These are phyloP conservation scores for Arthrobotrys iridis DNA, from an alignment of 2,329 filamentous ascomycete species.

Conservation along the genomic window DNA sequence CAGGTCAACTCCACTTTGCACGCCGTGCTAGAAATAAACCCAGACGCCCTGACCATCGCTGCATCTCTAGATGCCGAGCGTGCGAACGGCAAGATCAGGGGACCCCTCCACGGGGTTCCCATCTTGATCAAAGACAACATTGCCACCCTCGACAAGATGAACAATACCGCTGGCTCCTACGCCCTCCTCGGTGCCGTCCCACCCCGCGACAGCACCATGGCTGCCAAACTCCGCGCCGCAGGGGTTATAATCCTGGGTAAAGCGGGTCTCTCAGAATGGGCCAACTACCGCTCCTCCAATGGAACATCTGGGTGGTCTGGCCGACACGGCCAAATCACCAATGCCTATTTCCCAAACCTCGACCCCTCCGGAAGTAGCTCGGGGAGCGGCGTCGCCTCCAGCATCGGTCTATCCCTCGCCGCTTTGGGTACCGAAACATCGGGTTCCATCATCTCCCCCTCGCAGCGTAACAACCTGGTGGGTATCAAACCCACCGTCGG, in stretches of 20 bases:
- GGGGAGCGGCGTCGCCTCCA: constrained; percentile 70
- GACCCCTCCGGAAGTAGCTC: constrained; percentile 72
- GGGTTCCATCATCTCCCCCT: constrained; percentile 72
- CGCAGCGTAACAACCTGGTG: constrained; percentile 69
- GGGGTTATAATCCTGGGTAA: constrained; percentile 75
- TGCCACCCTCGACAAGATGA: constrained; percentile 71
- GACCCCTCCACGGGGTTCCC: constrained; percentile 72
- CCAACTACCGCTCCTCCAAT: constrained; percentile 70
- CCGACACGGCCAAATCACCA: constrained; percentile 71
- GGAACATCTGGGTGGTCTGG: constrained; percentile 73
- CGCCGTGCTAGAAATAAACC: constrained; percentile 61
- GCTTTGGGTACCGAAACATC: constrained; percentile 69
- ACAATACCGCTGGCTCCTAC: constrained; percentile 73
- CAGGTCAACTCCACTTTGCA: constrained; percentile 60
- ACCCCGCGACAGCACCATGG: constrained; percentile 69
- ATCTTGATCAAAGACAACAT: constrained; percentile 76
- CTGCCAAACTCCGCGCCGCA: constrained; percentile 69
- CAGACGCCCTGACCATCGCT: constrained; percentile 62
- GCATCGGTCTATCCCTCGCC: constrained; percentile 70
- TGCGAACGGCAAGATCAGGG: constrained; percentile 53
- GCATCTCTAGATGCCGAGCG: constrained; percentile 60
- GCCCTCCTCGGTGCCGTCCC: constrained; percentile 70
- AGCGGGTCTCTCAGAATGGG: constrained; percentile 73
- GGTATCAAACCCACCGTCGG: constrained; percentile 76
- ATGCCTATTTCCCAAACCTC: constrained; percentile 70